These are phyloP conservation scores for Raffaelea albimanens DNA, from an alignment of 2,329 filamentous ascomycete genomes.

Conservation along the genomic window DNA sequence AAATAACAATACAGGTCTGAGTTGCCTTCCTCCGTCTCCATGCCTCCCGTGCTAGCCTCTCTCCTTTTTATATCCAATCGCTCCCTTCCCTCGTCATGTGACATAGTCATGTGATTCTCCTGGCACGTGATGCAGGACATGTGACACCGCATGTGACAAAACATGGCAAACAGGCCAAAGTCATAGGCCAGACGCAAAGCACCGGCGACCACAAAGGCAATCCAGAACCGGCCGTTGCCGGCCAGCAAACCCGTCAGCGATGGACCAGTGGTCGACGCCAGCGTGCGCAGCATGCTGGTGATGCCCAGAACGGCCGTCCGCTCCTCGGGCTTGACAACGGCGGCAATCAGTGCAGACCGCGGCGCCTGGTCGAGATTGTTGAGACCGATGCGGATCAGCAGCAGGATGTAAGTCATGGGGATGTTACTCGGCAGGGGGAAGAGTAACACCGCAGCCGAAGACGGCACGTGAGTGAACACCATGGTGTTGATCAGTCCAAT, in stretches of 20 bases:
- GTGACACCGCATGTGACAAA: too few species aligned
- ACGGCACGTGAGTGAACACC: conserved; percentile 54
- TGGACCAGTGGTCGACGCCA: conserved; percentile 46
- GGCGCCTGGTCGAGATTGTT: conserved; percentile 65
- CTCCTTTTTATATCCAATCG: too few species aligned
- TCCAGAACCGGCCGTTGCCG: conserved; percentile 44
- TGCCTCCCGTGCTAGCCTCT: too few species aligned
- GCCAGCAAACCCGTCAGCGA: conserved; percentile 47
- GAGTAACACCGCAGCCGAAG: conserved; percentile 48
- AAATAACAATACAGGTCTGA: too few species aligned
- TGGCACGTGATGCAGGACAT: too few species aligned
- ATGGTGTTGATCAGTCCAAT: conserved; percentile 57
- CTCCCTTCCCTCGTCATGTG: too few species aligned
- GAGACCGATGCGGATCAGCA: conserved; percentile 50
- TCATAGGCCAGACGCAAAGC: conserved; percentile 45
- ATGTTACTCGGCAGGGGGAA: conserved; percentile 47
- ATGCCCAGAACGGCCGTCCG: conserved; percentile 64
- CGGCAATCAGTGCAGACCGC: conserved; percentile 55
- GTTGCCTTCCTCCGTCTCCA: too few species aligned
- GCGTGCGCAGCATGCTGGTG: conserved; percentile 48
- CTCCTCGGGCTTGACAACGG: conserved; percentile 55
- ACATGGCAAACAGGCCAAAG: conserved; percentile 45
- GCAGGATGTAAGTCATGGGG: conserved; percentile 40
- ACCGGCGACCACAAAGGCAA: conserved; percentile 51
- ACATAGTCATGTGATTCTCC: too few species aligned